Evolutionary conservation across 169 alveolate species (phyloP), one percentile per base, ranked within the genome.

Genomic region (Plasmodium reichenowi): DNA sequence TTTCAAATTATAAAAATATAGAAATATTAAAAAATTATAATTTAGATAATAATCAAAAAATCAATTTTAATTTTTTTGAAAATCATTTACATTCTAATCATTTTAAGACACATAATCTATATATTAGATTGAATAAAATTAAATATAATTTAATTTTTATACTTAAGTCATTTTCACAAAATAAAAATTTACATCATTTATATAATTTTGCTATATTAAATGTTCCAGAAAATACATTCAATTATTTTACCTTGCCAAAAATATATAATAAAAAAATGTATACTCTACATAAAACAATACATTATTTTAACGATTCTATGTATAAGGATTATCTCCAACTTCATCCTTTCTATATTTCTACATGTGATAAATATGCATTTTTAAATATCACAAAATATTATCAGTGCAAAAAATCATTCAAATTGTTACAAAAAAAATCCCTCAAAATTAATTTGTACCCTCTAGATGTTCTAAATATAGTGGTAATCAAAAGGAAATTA

Each of bases 21-120:
- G 89, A 78, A 50, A 48, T 78, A 7, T 64, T 78, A 56, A 78
- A 78, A 64, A 78, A 59, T 78, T 78, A 78, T 43, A 48, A 78
- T 13, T 22, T 70, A 0, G 3, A 50, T 17, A 64, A 15, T 50
- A 38, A 45, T 20, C 20, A 66, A 12, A 78, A 78, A 64, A 78
- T 66, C 4, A 68, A 78, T 70, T 78, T 78, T 12, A 13, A 59
- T 52, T 32, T 52, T 15, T 67, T 78, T 29, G 89, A 78, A 20
- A 26, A 58, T 48, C 67, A 78, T 24, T 52, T 78, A 48, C 89
- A 78, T 17, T 48, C 15, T 12, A 78, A 58, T 26, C 22, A 59
- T 54, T 20, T 78, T 24, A 78, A 78, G 24, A 9, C 64, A 6
- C 89, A 78, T 9, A 47, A 24, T 50, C 66, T 78, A 13, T 78